phyloP scores from a whole-genome alignment of 495 filamentous ascomycete species.

The Penicillium canariense region DNA sequence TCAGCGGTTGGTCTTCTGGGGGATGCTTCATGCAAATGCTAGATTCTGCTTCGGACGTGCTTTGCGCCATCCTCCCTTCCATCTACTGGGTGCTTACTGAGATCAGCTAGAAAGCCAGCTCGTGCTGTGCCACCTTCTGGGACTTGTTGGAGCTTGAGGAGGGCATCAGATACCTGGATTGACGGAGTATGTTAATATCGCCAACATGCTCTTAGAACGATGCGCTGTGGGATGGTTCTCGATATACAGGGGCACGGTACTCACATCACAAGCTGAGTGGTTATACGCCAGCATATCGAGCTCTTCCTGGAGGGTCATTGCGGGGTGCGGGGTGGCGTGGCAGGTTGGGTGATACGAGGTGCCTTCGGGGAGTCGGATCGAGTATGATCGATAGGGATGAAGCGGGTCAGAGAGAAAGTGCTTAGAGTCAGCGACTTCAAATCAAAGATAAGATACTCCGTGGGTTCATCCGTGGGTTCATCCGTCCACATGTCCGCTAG shows the following conservation, averaged over 20 bases:
- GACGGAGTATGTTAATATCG: not conserved
- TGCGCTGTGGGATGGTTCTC: not conserved
- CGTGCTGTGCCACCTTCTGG: slow-evolving; percentile 31
- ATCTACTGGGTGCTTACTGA: slow-evolving; percentile 53
- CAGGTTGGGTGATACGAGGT: not conserved
- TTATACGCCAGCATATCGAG: slow-evolving; percentile 32
- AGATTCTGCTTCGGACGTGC: not conserved
- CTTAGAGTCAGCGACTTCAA: not conserved
- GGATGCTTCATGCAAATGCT: not conserved
- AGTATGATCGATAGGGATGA: not conserved
- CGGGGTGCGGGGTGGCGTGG: slow-evolving; percentile 10
- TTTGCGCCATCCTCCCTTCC: too few relatives aligned
- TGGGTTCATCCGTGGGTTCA: not conserved
- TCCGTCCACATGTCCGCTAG: slow-evolving; percentile 22
- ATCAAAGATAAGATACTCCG: not conserved
- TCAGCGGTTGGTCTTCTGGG: not conserved
- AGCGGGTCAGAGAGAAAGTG: not conserved
- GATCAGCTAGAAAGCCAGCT: slow-evolving; percentile 61
- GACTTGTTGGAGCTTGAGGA: slow-evolving; percentile 57
- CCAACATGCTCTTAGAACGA: not conserved
- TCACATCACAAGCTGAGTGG: slow-evolving; percentile 52
- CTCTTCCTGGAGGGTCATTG: slow-evolving; percentile 35
- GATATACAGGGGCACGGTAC: not conserved
- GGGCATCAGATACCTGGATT: slow-evolving; percentile 58
- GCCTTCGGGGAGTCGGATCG: not conserved